These are phyloP conservation scores for Kitagawia praeruptora DNA, from an alignment of 129 eudicot species.

Conservation along the genomic window DNA sequence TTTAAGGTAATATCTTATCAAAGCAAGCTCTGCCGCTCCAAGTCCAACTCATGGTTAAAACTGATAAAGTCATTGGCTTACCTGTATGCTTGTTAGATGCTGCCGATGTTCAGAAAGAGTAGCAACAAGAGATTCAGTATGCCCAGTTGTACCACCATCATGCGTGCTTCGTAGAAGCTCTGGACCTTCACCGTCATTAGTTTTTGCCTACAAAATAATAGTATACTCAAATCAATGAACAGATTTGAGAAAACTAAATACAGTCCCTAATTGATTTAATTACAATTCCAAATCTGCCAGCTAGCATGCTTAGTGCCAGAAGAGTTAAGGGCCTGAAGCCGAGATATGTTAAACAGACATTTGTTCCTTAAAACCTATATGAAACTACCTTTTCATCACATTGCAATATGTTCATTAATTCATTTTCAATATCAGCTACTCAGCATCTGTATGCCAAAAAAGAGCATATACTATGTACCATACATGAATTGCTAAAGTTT, in stretches of 20 bases:
- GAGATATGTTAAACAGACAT: neutral
- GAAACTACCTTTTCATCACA: neutral
- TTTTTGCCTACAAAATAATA: conserved; percentile 57
- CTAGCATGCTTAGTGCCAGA: neutral
- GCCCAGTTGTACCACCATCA: conserved; percentile 76
- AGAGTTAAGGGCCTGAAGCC: neutral
- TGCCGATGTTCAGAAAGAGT: conserved; percentile 96
- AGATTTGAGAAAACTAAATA: neutral
- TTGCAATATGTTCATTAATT: neutral
- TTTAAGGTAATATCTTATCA: neutral
- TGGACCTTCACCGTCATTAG: conserved; percentile 98
- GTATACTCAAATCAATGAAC: neutral
- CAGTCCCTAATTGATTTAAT: neutral
- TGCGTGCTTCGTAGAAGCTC: conserved; percentile 73
- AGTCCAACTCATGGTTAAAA: neutral
- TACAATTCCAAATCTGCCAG: neutral
- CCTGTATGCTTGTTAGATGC: conserved; percentile 99
- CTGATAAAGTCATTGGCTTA: neutral
- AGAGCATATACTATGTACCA: neutral
- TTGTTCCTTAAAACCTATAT: neutral
- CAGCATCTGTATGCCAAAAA: neutral
- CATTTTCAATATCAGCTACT: neutral
- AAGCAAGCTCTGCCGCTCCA: neutral
- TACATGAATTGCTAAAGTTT: neutral
- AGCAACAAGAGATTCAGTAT: conserved; percentile 86